These are phyloP conservation scores for Phytopythium chamaehyphon DNA, from an alignment of 352 stramenopile species.

Conservation along the genomic window DNA sequence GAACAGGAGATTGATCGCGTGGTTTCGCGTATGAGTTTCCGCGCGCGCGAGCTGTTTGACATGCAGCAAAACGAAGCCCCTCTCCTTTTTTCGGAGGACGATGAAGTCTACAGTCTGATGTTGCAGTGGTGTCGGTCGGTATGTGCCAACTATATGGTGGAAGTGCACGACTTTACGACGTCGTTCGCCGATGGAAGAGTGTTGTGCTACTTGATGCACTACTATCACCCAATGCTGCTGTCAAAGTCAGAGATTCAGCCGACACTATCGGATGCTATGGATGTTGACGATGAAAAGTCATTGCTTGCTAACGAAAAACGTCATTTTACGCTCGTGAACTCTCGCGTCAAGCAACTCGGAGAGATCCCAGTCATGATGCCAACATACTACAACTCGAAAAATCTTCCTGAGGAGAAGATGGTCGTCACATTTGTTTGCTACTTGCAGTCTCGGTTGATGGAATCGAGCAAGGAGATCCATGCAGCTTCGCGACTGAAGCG, in stretches of 20 bases:
- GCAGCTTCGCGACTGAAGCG: conserved; percentile 85
- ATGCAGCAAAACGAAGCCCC: conserved; percentile 25
- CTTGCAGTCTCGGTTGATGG: conserved; percentile 92
- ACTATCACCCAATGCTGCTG: conserved; percentile 93
- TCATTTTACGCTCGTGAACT: conserved; percentile 89
- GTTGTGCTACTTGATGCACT: conserved; percentile 93
- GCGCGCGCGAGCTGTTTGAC: conserved; percentile 59
- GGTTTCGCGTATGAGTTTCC: conserved; percentile 64
- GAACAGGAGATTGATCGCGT: conserved; percentile 74
- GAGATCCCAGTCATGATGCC: conserved; percentile 90
- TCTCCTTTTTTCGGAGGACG: conserved; percentile 33
- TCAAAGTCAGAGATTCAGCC: conserved; percentile 52
- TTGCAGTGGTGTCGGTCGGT: conserved; percentile 92
- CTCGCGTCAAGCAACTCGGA: conserved; percentile 88
- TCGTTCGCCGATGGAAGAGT: conserved; percentile 93
- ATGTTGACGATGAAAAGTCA: conserved; percentile 12
- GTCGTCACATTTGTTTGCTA: conserved; percentile 94
- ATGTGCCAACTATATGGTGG: conserved; percentile 87
- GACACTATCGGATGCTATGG: conserved; percentile 33
- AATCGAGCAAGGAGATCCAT: conserved; percentile 92
- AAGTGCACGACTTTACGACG: conserved; percentile 86
- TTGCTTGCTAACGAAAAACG: conserved; percentile 65
- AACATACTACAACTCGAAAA: conserved; percentile 82
- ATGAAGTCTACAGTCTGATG: conserved; percentile 70
- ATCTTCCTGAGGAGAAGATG: conserved; percentile 91